Base-by-base conservation (phyloP, 2,329 filamentous ascomycete genomes). In the Pseudogymnoascus sp. region DNA sequence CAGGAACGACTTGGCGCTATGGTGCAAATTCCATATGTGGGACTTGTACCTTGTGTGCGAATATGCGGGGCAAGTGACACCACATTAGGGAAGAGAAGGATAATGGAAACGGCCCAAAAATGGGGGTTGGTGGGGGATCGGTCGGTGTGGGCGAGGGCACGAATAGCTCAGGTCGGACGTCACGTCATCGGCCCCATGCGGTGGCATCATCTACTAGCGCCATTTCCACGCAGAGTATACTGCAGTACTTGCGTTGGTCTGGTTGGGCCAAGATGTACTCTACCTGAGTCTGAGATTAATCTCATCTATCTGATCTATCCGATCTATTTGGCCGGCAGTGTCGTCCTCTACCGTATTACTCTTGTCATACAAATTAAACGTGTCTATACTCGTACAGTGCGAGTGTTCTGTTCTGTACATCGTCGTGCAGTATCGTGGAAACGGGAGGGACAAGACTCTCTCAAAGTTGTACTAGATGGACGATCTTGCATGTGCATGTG, bases 51-150 rank as follows among this genome's bases (percentile, higher is more conserved):
- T 34, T 57, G 28, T 57, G 28, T 57, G 28, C 28, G 16, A 57
- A 57, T 57, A 57, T 57, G 28, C 51, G 51, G 51, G 51, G 51
- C 51, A 57, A 34, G 51, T 57, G 28, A 57, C 51, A 57, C 51
- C 28, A 57, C 51, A 57, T 57, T 57, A 34, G 28, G 28, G 51
- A 36, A 57, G 51, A 57, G 51, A 57, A 57, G 51, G 51, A 57
- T 57, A 57, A 57, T 57, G 51, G 51, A 57, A 57, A 57, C 51
- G 11, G n/a, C 10, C n/a, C 21, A 57, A 57, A 57, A 57, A 13
- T 36, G 28, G 51, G 51, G 51, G 51, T 34, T 31, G 28, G 48
- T 57, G 48, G 28, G 51, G 51, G 51, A 34, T 57, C 11, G 23
- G 25, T 54, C 48, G 14, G 25, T 2, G 51, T 2, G 51, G 48